phyloP scores from a whole-genome alignment of 2,329 filamentous ascomycete genomes.

The Aureobasidium melanogenum region DNA sequence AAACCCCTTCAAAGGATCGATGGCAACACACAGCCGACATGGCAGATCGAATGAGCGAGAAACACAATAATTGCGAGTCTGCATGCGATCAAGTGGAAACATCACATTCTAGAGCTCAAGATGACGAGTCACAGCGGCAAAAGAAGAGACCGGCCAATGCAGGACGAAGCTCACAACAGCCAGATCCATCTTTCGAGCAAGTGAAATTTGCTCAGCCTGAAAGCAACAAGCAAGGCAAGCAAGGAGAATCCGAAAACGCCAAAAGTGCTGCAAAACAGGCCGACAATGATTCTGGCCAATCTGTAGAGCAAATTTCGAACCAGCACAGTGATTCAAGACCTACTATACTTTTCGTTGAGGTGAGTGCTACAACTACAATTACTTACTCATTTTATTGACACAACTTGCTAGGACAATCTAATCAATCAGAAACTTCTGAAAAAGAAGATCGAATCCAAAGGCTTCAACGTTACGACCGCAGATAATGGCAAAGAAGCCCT shows the following conservation, averaged over 20 bases:
- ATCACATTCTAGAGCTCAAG: neutral
- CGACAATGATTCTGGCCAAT: slow-evolving; percentile 13
- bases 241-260: slow-evolving; percentile 14
- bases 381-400: no score
- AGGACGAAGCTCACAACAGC: neutral
- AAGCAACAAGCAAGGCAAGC: neutral
- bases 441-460: slow-evolving; percentile 21
- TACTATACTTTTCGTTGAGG: neutral
- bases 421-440: slow-evolving; percentile 26
- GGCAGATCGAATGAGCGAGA: neutral
- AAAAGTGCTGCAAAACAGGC: neutral
- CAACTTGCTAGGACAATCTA: slow-evolving; percentile 18
- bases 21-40: slow-evolving; percentile 3
- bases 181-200: neutral
- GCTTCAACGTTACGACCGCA: slow-evolving; percentile 24
- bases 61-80: neutral
- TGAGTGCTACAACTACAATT: neutral
- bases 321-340: neutral
- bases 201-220: neutral
- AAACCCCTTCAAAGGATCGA: neutral
- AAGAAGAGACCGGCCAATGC: neutral
- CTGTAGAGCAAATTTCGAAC: slow-evolving; percentile 15
- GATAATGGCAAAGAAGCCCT: slow-evolving; percentile 27
- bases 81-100: neutral
- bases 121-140: neutral